A percentile compares a stretch with the other conserved stretches of the same genome.
Conservation (phyloP, 495 filamentous ascomycete species). For the Xylaria cubensis region DNA sequence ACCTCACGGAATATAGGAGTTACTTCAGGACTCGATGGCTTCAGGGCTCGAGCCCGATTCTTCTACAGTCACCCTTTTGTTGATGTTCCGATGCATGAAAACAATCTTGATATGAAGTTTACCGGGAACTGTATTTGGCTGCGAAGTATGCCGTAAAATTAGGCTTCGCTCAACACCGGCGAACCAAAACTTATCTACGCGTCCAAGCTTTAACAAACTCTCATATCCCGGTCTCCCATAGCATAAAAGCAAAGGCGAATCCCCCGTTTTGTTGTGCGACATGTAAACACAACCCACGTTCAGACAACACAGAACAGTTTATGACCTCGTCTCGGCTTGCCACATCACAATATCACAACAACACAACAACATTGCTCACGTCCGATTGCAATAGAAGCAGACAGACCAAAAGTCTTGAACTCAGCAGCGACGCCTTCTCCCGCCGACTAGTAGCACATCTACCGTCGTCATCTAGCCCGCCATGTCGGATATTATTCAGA, state of each 20-base stretch:
- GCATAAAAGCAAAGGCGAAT: neutral
- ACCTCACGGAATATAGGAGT: conserved; percentile 33
- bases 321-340: neutral
- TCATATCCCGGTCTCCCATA: neutral
- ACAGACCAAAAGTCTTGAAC: neutral
- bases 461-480: neutral
- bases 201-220: neutral
- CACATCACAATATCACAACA: too few relatives aligned
- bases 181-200: neutral
- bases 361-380: neutral
- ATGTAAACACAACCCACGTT: neutral
- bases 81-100: neutral
- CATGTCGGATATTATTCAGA: neutral
- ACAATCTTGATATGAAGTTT: neutral
- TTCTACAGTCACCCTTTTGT: neutral
- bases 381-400: neutral
- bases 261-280: neutral
- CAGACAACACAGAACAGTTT: neutral
- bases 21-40: neutral
- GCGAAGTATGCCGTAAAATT: neutral
- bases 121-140: neutral
- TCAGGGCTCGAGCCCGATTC: too few relatives aligned
- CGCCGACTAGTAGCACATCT: neutral
- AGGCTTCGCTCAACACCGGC: neutral
- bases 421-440: neutral